Conservation (phyloP, 768 basidiomycete species). For the Suillus ampliporus region DNA sequence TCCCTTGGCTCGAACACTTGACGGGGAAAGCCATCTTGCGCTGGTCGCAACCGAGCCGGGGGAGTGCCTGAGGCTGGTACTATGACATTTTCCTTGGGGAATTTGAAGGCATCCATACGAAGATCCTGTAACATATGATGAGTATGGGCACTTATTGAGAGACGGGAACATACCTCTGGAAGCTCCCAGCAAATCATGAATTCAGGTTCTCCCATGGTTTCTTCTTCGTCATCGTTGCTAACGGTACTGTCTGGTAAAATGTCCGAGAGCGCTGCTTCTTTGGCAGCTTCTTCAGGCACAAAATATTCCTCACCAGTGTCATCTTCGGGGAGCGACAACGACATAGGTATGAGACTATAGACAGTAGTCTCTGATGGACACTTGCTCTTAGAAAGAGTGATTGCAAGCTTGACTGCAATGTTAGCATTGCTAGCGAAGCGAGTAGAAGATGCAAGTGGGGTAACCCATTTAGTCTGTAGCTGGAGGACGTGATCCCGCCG, state of each 20-base stretch:
- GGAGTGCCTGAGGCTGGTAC: too few species aligned
- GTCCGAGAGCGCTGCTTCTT: neutral
- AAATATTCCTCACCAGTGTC: neutral
- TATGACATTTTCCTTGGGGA: neutral
- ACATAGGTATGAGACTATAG: constrained; percentile 5
- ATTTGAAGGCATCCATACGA: neutral
- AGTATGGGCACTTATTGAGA: neutral
- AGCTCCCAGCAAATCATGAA: constrained; percentile 4
- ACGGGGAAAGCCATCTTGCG: constrained; percentile 6
- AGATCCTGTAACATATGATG: neutral
- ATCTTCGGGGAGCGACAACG: neutral
- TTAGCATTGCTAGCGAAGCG: constrained; percentile 17
- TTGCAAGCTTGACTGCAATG: constrained; percentile 1
- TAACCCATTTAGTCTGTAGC: constrained; percentile 25
- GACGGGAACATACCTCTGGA: neutral
- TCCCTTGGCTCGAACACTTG: constrained; percentile 10
- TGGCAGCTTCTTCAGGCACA: neutral
- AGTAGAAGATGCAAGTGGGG: constrained; percentile 13
- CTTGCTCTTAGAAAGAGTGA: neutral
- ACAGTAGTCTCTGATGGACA: neutral
- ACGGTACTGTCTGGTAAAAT: neutral
- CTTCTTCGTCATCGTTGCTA: constrained; percentile 3
- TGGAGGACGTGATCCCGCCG: constrained; percentile 14
- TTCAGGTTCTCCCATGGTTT: neutral
- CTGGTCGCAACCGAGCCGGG: neutral